A percentile compares a stretch with the other conserved stretches of the same genome.
Conservation (phyloP, 2,329 filamentous ascomycete species). For the Epichloe elymi region DNA sequence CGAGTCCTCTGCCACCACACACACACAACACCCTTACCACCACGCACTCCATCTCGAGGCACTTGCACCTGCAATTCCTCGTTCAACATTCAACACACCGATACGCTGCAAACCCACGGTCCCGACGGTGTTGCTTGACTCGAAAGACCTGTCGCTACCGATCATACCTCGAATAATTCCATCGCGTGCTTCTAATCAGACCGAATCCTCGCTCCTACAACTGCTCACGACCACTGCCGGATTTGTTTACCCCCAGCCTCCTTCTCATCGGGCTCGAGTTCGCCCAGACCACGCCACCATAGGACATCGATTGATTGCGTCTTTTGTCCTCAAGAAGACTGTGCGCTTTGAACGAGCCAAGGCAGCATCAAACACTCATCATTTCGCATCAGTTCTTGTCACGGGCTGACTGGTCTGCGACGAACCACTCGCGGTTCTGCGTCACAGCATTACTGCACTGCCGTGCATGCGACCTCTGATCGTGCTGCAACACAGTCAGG, state of each 20-base stretch:
- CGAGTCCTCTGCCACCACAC: too few species aligned
- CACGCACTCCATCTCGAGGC: neutral
- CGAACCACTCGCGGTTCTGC: neutral
- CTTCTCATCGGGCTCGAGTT: neutral
- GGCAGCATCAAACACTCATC: neutral
- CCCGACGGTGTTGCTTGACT: neutral
- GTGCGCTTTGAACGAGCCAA: neutral
- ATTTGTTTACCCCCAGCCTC: neutral
- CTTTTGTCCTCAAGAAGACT: neutral
- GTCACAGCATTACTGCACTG: neutral
- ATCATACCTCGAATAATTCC: neutral
- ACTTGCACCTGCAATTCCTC: neutral
- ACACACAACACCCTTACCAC: neutral
- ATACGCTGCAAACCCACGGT: neutral
- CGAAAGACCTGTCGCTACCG: neutral
- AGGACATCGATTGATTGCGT: neutral
- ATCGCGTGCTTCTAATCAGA: neutral
- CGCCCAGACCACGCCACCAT: neutral
- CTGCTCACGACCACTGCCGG: neutral
- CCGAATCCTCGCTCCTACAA: neutral
- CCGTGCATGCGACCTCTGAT: conserved; percentile 3
- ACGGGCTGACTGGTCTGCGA: neutral
- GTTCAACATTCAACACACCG: neutral
- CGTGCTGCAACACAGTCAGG: conserved; percentile 7
- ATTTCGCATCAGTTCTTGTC: neutral